Base-by-base conservation (phyloP, 2,329 filamentous ascomycete species). In the Microdochium paspali region DNA sequence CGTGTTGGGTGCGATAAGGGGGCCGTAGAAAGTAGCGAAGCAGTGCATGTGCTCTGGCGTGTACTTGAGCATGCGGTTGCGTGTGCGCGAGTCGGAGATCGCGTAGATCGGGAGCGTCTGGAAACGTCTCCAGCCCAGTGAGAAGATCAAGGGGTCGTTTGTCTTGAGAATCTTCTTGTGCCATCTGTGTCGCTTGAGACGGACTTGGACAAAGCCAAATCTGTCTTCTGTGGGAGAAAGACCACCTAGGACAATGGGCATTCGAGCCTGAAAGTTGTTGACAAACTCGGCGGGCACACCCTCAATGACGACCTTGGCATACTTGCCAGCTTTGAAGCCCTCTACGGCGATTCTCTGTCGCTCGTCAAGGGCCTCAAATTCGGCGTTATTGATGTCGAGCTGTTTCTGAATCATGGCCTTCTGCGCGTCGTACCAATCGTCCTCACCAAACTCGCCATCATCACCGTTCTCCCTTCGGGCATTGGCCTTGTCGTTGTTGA, bases 21-120 rank as follows among this genome's bases (percentile, higher is more conserved):
- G 93, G 0, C 90, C 93, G 61, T 95, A 97, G 67, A 97, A 90
- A 45, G 90, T 95, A 35, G 81, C 93, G 63, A 95, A 95, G 70
- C 94, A 98, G 70, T 97, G 93, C 90, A 96, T 97, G 63, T 98
- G 93, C 72, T 98, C 94, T 0, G 93, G 94, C 0, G 91, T 96
- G 67, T 98, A 98, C 67, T 98, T 98, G 52, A 98, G 79, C 91
- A 98, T 96, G 49, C 93, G 84, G 68, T 97, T 96, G 53, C 93
- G 79, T 24, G 88, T 94, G 56, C 93, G 82, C 51, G 87, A 95
- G 66, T 97, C 93, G 23, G 88, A 93, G 49, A 93, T 95, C 69
- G 86, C 93, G 78, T 96, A 98, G 50, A 96, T 82, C 18, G 91
- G 91, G 56, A 93, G 73, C 5, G 86, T 84, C 68, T 97, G 93